Base-by-base conservation (phyloP, 768 basidiomycete genomes). In the Kwoniella dendrophila region DNA sequence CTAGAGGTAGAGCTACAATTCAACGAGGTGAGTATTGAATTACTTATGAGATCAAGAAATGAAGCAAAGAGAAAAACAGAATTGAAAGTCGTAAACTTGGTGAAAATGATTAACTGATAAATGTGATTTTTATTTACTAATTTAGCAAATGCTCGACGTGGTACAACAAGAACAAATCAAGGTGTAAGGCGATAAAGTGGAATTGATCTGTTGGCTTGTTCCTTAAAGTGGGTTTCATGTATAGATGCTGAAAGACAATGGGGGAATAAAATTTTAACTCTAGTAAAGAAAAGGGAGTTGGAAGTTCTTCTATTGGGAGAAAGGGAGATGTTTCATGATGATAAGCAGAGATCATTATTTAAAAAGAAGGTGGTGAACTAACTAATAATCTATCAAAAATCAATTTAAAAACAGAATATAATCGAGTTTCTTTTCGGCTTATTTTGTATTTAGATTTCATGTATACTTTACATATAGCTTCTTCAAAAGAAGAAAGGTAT, bases 1-100 rank as follows among this genome's bases (percentile, higher is more conserved):
- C 95, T 49, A 88, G 95, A 85, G 95, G 95, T 81, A 88, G 95
- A 80, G 95, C 95, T 44, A 98, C 95, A 14, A 97, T 97, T 72
- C 93, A 96, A 90, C 85, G 95, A 80, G 95, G 92, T 96, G 69
- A 70, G 90, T 81, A 48, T 77, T 55, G 40, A 41, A 16, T 59
- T 12, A 40, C 26, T 22, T 45, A 51, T n/a, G n/a, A n/a, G n/a
- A n/a, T n/a, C n/a, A n/a, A n/a, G n/a, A n/a, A n/a, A n/a, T n/a
- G n/a, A n/a, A n/a, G n/a, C n/a, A n/a, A n/a, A n/a, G n/a, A n/a
- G n/a, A n/a, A n/a, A n/a, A n/a, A n/a, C n/a, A n/a, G n/a, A n/a
- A n/a, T n/a, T n/a, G n/a, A n/a, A n/a, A n/a, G n/a, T n/a, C n/a
- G n/a, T n/a, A n/a, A n/a, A n/a, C n/a, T n/a, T n/a, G n/a, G n/a